Conservation (phyloP, 2,329 filamentous ascomycete species). For the Davidsoniella virescens region DNA sequence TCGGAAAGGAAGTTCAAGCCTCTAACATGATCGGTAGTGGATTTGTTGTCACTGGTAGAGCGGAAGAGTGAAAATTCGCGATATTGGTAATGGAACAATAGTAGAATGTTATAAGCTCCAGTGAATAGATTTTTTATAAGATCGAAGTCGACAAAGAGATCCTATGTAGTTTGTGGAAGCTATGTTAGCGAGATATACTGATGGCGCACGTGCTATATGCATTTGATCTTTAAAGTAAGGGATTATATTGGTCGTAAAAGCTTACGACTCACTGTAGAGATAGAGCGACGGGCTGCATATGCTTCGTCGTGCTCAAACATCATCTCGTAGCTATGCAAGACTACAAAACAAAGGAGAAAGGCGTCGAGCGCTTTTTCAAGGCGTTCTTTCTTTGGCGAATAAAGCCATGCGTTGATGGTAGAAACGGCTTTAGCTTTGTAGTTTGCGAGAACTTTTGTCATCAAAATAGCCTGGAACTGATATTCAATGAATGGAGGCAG, state of each 20-base stretch:
- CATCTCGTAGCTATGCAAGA: constrained; percentile 2
- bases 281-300: background rate
- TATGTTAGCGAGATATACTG: background rate
- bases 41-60: background rate
- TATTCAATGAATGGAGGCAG: constrained; percentile 5
- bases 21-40: background rate
- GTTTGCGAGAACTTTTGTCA: background rate
- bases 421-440: background rate
- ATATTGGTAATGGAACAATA: constrained; percentile 5
- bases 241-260: no score
- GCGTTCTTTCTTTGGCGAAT: background rate
- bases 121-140: background rate
- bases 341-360: background rate
- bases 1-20: background rate
- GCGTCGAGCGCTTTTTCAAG: background rate
- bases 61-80: background rate
- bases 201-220: no score
- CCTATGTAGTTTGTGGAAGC: background rate
- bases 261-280: background rate
- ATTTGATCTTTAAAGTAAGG: no score
- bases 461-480: constrained; percentile 2
- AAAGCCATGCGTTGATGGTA: constrained; percentile 1
- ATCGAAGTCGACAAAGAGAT: background rate
- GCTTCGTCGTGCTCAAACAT: constrained; percentile 1
- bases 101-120: background rate